Conservation (phyloP, 2,329 filamentous ascomycete species). For the Cladosporium sp. region DNA sequence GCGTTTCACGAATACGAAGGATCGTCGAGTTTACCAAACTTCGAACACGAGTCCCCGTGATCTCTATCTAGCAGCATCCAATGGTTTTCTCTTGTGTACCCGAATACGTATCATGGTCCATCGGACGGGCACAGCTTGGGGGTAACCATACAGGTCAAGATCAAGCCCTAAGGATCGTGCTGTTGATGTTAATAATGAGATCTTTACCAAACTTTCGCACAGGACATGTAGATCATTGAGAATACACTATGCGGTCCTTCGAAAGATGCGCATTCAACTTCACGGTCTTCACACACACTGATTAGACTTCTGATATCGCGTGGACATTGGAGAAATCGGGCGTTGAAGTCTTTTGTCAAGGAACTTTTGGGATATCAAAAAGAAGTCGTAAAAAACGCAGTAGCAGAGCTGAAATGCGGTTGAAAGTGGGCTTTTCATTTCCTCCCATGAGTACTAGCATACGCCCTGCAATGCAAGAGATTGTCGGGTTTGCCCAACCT, state of each 20-base stretch:
- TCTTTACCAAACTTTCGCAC: neutral
- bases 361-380: constrained; percentile 10
- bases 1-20: constrained; percentile 13
- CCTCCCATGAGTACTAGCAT: constrained; percentile 18
- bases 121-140: neutral
- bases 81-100: neutral
- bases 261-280: neutral
- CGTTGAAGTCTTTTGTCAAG: neutral
- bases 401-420: constrained; percentile 12
- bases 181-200: neutral
- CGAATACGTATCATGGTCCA: neutral
- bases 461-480: constrained; percentile 16
- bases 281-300: neutral
- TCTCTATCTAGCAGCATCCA: neutral
- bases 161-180: neutral
- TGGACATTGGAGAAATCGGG: neutral
- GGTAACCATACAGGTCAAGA: neutral
- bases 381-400: constrained; percentile 10
- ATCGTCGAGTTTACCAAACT: constrained; percentile 2
- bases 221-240: neutral
- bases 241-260: neutral
- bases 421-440: constrained; percentile 19
- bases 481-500: constrained; percentile 8
- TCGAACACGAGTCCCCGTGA: neutral
- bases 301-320: neutral